Evolutionary conservation across 768 basidiomycete genomes (phyloP), one percentile per base, ranked within the genome.

Genomic region (Rickenella mellea): DNA sequence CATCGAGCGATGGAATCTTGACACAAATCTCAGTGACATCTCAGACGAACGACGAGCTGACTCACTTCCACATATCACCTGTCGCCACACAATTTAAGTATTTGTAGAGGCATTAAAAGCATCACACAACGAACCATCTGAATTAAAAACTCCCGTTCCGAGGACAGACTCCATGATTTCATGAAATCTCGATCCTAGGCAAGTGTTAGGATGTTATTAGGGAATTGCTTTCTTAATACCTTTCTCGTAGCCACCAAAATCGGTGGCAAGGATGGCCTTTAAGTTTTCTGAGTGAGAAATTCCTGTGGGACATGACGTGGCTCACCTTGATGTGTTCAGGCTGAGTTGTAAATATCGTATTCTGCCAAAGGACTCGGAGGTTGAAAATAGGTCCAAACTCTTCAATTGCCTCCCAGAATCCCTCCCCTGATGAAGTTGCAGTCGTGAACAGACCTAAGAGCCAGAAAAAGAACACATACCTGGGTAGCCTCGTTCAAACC

Each of bases 61-160:
- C 59, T 31, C 50, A 80, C 77, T 78, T 84, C 83, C 83, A 84
- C 58, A 74, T 66, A 1, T 80, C 76, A n/a, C 76, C 73, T n/a
- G 17, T 17, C 8, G 12, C 29, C 28, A 9, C 6, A 6, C 12
- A n/a, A 15, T 12, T 9, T 22, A 21, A 29, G 15, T 30, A n/a
- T n/a, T n/a, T n/a, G n/a, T n/a, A n/a, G n/a, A n/a, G n/a, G n/a
- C n/a, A n/a, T n/a, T n/a, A n/a, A n/a, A n/a, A n/a, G n/a, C n/a
- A n/a, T n/a, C n/a, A n/a, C 54, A 55, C 44, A 50, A 36, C 2
- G 48, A 49, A 32, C 57, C 79, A 41, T 82, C 78, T 11, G 76
- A 74, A 48, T 83, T 82, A 54, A 83, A 83, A 4, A 83, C 75
- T 0, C 82, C 82, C 9, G 68, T 67, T 0, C 82, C 82, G 12